Evolutionary conservation across 1,284 basidiomycete species (phyloP), one percentile per base, ranked within the genome.

Genomic region (Ceratobasidium sp.): DNA sequence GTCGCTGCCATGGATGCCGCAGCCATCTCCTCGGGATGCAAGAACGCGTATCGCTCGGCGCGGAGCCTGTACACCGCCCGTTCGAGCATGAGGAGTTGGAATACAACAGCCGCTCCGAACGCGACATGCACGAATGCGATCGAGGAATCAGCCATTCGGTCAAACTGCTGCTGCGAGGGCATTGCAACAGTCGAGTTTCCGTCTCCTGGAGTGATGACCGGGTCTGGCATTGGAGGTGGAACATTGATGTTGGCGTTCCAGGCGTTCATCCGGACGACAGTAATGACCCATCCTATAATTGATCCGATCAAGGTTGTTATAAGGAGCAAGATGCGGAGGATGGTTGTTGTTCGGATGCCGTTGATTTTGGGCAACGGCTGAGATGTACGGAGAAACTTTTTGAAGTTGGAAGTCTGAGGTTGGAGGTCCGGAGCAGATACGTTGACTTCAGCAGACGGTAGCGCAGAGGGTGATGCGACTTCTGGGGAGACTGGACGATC

Each of bases 41-140:
- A 77, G 82, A 88, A 85, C 15, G 84, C 86, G 82, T 91, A 92
- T 71, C 91, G 87, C 82, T 93, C 90, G 4, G 89, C 91, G 56
- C 92, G 91, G 46, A 91, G 82, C 23, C 88, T 87, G 83, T 88
- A 93, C 59, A 92, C 79, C 13, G 87, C 86, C 38, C 92, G 89
- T 82, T 93, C 91, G 79, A 93, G 81, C 82, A 93, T 88, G 77
- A 93, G 82, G 62, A 91, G 82, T 81, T 92, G 87, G 23, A 85
- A 83, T 28, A 80, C 61, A 26, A 66, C 77, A 80, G 66, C 77
- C 80, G 83, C 82, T 12, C 80, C 80, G 46, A 83, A 82, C 3
- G 83, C 83, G 13, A 84, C 83, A 44, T 85, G 81, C 2, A 84
- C 80, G 77, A 85, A 84, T 12, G 84, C 77, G 28, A 84, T 75